These are phyloP conservation scores for Hypoxylon sp. DNA, from an alignment of 2,329 filamentous ascomycete species.

Conservation along the genomic window DNA sequence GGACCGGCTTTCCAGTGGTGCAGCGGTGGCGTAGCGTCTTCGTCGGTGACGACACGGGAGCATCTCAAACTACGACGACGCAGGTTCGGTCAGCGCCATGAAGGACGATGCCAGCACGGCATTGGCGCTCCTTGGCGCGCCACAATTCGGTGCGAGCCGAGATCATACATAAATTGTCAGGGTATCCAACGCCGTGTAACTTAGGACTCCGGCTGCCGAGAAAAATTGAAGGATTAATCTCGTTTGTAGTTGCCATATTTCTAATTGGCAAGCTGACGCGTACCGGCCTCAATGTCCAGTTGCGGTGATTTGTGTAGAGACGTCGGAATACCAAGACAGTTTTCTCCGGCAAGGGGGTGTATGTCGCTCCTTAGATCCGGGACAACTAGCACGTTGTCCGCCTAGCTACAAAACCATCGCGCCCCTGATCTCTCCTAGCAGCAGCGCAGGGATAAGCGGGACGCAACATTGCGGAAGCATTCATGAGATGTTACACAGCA, in stretches of 20 bases:
- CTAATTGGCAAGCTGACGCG: constrained; percentile 24
- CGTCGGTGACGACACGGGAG: constrained; percentile 1
- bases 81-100: constrained; percentile 22
- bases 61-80: constrained; percentile 11
- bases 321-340: constrained; percentile 3
- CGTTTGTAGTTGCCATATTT: constrained; percentile 18
- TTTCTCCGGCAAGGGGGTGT: constrained; percentile 12
- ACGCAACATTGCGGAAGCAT: constrained; percentile 21
- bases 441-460: constrained; percentile 22
- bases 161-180: constrained; percentile 28
- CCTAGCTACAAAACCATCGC: constrained; percentile 4
- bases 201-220: constrained; percentile 29
- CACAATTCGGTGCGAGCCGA: constrained; percentile 41
- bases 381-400: constrained; percentile 13
- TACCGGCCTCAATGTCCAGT: constrained; percentile 12
- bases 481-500: constrained; percentile 39
- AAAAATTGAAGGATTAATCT: constrained; percentile 15
- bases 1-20: constrained; percentile 40
- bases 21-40: constrained; percentile 26
- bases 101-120: constrained; percentile 7
- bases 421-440: constrained; percentile 16
- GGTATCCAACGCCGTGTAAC: constrained; percentile 31
- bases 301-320: neutral
- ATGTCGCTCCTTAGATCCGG: constrained; percentile 12
- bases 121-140: constrained; percentile 18